Conservation (phyloP, 2,329 filamentous ascomycete species). For the Botrytis paeoniae region DNA sequence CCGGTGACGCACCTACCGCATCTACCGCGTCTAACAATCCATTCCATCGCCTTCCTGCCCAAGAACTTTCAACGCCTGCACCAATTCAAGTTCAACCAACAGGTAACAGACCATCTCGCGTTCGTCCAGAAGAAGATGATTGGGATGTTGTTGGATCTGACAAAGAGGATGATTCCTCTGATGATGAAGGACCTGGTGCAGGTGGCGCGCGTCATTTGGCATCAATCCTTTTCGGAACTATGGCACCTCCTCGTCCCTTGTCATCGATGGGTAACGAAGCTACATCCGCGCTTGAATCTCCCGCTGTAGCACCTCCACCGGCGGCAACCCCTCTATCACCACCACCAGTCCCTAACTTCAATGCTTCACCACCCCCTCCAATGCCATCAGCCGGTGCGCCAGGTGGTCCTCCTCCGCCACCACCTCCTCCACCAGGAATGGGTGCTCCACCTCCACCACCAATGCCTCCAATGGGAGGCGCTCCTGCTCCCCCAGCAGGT, state of each 20-base stretch:
- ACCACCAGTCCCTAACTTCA: constrained; percentile 47
- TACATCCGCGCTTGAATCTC: constrained; percentile 43
- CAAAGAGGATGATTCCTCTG: constrained; percentile 67
- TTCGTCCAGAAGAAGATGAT: constrained; percentile 66
- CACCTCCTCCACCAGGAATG: constrained; percentile 38
- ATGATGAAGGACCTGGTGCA: constrained; percentile 76
- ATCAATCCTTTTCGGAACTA: constrained; percentile 92
- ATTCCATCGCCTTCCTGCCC: constrained; percentile 81
- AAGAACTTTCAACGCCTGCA: constrained; percentile 46
- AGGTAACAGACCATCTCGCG: constrained; percentile 49
- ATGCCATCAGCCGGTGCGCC: constrained; percentile 46
- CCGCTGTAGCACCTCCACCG: constrained; percentile 41
- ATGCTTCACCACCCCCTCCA: constrained; percentile 47
- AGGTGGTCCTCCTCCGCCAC: constrained; percentile 38
- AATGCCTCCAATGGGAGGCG: constrained; percentile 42
- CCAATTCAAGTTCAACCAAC: constrained; percentile 44
- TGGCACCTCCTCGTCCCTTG: constrained; percentile 87
- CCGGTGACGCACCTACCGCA: constrained; percentile 47
- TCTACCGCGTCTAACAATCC: constrained; percentile 82
- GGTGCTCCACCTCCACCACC: constrained; percentile 39
- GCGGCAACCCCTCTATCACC: constrained; percentile 45
- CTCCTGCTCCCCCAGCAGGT: constrained; percentile 33
- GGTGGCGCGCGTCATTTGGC: constrained; percentile 87
- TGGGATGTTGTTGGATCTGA: constrained; percentile 81
- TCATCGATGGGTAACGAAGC: constrained; percentile 74